Conservation (phyloP, 768 basidiomycete species). For the Gymnopilus dilepis region DNA sequence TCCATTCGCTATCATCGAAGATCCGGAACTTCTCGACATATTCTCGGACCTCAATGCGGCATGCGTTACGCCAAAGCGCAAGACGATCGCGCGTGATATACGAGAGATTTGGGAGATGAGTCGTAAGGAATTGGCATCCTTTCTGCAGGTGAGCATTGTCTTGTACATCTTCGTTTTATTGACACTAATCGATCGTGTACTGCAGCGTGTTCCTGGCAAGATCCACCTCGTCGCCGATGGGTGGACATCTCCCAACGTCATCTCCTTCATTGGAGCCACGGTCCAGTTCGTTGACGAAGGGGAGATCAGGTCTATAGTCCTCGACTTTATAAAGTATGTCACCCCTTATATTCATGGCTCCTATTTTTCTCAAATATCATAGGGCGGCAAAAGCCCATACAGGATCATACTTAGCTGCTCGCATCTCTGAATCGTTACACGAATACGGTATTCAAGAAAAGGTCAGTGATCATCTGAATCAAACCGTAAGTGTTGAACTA, state of each 20-base stretch:
- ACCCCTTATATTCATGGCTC: constrained; percentile 5
- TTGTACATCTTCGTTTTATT: not conserved
- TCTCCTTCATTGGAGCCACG: constrained; percentile 27
- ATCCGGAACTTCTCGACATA: constrained; percentile 28
- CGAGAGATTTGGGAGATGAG: constrained; percentile 30
- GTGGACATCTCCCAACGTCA: constrained; percentile 22
- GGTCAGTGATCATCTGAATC: constrained; percentile 28
- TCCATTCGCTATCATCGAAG: constrained; percentile 41
- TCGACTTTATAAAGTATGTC: constrained; percentile 29
- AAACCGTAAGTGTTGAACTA: too few relatives aligned
- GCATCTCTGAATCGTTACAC: constrained; percentile 27
- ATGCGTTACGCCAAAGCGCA: constrained; percentile 34
- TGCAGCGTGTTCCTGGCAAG: constrained; percentile 24
- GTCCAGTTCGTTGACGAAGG: constrained; percentile 29
- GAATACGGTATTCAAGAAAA: constrained; percentile 35
- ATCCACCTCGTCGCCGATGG: constrained; percentile 27
- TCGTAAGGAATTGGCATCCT: constrained; percentile 26
- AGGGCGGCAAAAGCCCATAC: constrained; percentile 33
- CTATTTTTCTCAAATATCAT: not conserved
- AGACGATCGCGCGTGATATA: constrained; percentile 38
- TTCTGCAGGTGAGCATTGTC: constrained; percentile 16
- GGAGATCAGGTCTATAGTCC: constrained; percentile 11
- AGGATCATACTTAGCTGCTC: constrained; percentile 30
- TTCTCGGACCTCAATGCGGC: constrained; percentile 37
- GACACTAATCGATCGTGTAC: not conserved